Conservation (phyloP, 2,329 filamentous ascomycete genomes). For the Biscogniauxia sp. region DNA sequence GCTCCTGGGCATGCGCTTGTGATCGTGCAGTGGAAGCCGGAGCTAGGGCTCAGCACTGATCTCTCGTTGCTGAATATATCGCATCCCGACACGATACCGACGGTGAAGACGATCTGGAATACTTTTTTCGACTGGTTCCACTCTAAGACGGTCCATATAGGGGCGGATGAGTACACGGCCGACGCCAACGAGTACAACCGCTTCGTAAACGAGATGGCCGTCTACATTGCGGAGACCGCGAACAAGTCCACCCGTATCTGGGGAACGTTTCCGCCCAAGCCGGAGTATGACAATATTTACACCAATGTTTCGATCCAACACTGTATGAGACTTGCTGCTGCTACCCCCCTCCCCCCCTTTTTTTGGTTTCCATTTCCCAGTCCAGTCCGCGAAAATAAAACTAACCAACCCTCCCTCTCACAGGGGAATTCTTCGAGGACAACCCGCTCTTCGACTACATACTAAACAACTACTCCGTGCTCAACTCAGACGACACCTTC, state of each 20-base stretch:
- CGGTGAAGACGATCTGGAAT: conserved; percentile 51
- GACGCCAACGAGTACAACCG: conserved; percentile 47
- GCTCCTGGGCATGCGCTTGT: conserved; percentile 55
- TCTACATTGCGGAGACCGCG: conserved; percentile 39
- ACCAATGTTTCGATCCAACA: conserved; percentile 51
- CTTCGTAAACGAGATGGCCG: conserved; percentile 52
- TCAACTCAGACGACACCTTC: conserved; percentile 54
- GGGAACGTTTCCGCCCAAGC: conserved; percentile 51
- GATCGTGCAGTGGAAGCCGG: conserved; percentile 58
- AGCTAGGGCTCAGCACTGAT: conserved; percentile 46
- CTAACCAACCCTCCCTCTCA: conserved; percentile 4
- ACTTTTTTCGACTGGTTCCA: conserved; percentile 56
- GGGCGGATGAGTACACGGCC: conserved; percentile 53
- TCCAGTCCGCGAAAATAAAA: background rate
- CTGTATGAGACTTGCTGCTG: conserved; percentile 23
- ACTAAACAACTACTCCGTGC: conserved; percentile 44
- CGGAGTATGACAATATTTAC: conserved; percentile 37
- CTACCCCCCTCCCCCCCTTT: background rate
- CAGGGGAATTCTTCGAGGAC: conserved; percentile 50
- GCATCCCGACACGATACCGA: conserved; percentile 52
- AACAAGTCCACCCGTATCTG: conserved; percentile 52
- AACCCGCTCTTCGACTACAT: conserved; percentile 45
- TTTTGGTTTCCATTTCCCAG: background rate
- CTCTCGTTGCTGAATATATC: conserved; percentile 54
- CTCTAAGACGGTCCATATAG: conserved; percentile 53